phyloP scores from a whole-genome alignment of 495 filamentous ascomycete genomes.

The Talaromyces liani region DNA sequence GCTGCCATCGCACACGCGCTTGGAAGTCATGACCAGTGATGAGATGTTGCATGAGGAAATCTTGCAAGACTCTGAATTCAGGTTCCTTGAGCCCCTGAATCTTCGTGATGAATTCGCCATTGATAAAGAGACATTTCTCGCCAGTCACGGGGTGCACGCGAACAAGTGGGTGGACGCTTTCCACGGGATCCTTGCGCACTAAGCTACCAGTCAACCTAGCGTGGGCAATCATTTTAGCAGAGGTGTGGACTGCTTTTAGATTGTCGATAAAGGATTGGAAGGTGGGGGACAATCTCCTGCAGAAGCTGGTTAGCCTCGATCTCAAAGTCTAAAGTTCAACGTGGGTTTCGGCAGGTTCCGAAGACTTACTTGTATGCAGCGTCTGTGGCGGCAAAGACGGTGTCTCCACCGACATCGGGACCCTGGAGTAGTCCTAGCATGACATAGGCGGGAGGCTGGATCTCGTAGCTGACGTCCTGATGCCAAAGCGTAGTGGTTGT shows the following conservation, averaged over 20 bases:
- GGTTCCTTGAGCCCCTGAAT: conserved; percentile 65
- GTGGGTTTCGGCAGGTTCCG: not conserved
- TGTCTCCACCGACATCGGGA: conserved; percentile 64
- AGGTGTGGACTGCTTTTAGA: conserved; percentile 64
- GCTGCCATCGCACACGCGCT: conserved; percentile 75
- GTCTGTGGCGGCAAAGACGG: conserved; percentile 69
- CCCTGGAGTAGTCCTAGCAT: conserved; percentile 51
- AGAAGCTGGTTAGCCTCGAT: not conserved
- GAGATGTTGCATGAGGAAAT: conserved; percentile 86
- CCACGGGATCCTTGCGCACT: conserved; percentile 63
- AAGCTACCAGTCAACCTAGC: conserved; percentile 52
- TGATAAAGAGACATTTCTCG: conserved; percentile 73
- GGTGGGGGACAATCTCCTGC: conserved; percentile 49
- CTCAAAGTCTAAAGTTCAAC: not conserved
- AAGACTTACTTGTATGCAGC: conserved; percentile 56
- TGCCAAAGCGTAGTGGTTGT: conserved; percentile 52
- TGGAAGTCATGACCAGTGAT: conserved; percentile 81
- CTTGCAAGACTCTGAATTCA: conserved; percentile 54
- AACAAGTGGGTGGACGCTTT: conserved; percentile 65
- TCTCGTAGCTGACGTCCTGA: conserved; percentile 54
- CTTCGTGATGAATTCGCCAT: conserved; percentile 72
- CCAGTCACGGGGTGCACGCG: conserved; percentile 70
- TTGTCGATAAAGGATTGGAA: conserved; percentile 69
- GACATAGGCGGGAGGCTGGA: conserved; percentile 50
- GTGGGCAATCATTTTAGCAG: conserved; percentile 65